Evolutionary conservation across 2,329 filamentous ascomycete species (phyloP).

Genomic region (Basipetospora chlamydospora): DNA sequence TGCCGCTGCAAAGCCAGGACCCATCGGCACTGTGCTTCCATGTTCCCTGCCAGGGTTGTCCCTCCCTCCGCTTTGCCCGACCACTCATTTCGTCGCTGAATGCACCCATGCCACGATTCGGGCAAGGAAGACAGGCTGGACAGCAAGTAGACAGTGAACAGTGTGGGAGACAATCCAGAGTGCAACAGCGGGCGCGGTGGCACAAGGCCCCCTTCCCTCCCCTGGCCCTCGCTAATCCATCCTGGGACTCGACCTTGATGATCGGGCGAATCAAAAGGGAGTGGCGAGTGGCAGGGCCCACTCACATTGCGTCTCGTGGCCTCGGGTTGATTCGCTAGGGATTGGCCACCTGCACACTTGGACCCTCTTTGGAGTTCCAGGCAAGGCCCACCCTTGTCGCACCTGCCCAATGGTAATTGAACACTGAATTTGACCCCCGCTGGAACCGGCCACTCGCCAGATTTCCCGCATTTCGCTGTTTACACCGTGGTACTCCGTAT

Average conservation of each 20-base stretch:
- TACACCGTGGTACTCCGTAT: background rate
- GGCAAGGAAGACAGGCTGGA: too few species aligned
- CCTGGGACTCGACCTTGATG: background rate
- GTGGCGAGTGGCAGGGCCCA: conserved; percentile 1
- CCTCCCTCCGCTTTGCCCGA: too few species aligned
- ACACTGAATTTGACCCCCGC: background rate
- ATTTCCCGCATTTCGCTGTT: conserved; percentile 4
- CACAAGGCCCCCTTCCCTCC: conserved; percentile 1
- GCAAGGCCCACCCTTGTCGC: background rate
- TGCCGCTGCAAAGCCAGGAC: too few species aligned
- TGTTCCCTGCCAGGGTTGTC: too few species aligned
- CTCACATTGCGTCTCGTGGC: conserved; percentile 5
- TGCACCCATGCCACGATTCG: too few species aligned
- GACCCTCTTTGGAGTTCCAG: background rate
- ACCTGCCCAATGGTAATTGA: background rate
- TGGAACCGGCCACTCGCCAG: conserved; percentile 3
- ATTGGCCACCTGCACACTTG: conserved; percentile 1
- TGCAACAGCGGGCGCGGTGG: too few species aligned
- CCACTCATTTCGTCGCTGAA: too few species aligned
- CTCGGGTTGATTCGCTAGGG: conserved; percentile 1
- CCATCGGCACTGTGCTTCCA: too few species aligned
- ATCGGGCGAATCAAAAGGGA: background rate
- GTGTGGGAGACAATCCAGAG: too few species aligned
- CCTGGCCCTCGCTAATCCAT: conserved; percentile 3
- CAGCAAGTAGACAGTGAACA: too few species aligned